phyloP scores from a whole-genome alignment of 331 rosid species.

The Cydonia oblonga region DNA sequence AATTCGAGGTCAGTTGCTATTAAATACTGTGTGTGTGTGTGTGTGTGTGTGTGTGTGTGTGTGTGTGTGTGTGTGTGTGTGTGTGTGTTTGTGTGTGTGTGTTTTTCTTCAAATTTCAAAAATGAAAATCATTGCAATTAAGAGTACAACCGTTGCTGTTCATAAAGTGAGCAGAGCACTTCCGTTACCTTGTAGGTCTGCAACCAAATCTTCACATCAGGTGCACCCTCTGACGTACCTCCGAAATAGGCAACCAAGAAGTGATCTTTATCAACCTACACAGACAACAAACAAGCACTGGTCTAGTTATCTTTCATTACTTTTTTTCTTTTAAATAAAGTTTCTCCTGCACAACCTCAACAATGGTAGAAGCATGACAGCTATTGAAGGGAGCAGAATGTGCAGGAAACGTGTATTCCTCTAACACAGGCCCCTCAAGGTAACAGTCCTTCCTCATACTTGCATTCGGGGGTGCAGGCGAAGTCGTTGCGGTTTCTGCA shows the following conservation, averaged over 20 bases:
- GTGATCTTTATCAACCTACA: slow-evolving; percentile 58
- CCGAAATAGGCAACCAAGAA: slow-evolving; percentile 77
- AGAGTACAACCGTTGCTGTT: neutral
- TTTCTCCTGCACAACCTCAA: slow-evolving; percentile 44
- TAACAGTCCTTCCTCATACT: slow-evolving; percentile 22
- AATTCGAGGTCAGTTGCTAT: no score
- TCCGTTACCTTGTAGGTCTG: slow-evolving; percentile 52
- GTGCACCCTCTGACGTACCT: slow-evolving; percentile 60
- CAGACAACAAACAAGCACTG: slow-evolving; percentile 10
- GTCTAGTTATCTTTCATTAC: neutral
- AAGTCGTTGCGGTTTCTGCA: slow-evolving; percentile 14
- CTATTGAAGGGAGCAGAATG: slow-evolving; percentile 58
- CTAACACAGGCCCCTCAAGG: slow-evolving; percentile 32
- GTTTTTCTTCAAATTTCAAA: no score
- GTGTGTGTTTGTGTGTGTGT: no score
- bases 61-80: no score
- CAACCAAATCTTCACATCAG: slow-evolving; percentile 89
- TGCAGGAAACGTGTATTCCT: slow-evolving; percentile 56
- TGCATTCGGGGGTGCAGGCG: slow-evolving; percentile 9
- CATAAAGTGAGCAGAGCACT: neutral
- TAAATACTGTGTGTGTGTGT: no score
- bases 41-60: no score
- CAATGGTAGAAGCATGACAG: slow-evolving; percentile 93
- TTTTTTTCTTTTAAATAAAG: no score
- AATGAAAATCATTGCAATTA: no score